Base-by-base conservation (phyloP, 139 green algal genomes). In the Gonium pectorale region DNA sequence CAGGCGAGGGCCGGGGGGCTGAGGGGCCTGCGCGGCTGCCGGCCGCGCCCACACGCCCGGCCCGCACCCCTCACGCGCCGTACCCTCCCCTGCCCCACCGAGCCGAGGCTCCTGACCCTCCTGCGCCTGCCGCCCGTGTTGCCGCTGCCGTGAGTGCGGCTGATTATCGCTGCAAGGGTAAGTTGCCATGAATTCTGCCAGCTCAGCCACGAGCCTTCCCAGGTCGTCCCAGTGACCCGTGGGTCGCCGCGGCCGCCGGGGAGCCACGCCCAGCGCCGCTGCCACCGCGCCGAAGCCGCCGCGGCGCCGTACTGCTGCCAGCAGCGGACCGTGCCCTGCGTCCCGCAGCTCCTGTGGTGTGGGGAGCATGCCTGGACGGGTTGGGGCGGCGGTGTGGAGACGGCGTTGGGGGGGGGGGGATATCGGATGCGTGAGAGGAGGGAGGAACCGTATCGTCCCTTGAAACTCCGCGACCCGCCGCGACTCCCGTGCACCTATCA, bases 171-270 rank as follows among this genome's bases (percentile, higher is more conserved):
- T 26, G 1, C 5, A 41, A 21, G 27, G 9, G 37, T 49, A 31
- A 11, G 44, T 8, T 9, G 51, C 51, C 8, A 46, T 46, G 7
- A 84, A 75, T 2, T 11, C 44, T 0, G 43, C 21, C 24, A 84
- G 62, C 78, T 84, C 78, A 22, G 9, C 2, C 21, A 46, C 78
- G n/a, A 84, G 31, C 21, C 0, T 11, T 6, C 26, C 63, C 7
- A 44, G 31, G 62, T 75, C 63, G 6, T 84, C 52, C 78, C 62
- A 75, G 19, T 40, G 35, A 40, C 64, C 78, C 19, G 44, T 9
- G 13, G 78, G 62, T 5, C 43, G 62, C n/a, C 78, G 41, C 31
- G 9, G 46, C 21, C 31, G 21, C 26, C 52, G 54, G 33, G 37
- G 38, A 11, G 33, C 2, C 62, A 79, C 33, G 37, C 43, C 9